phyloP scores from a whole-genome alignment of 2,329 filamentous ascomycete genomes.

The Alternaria arbusti region DNA sequence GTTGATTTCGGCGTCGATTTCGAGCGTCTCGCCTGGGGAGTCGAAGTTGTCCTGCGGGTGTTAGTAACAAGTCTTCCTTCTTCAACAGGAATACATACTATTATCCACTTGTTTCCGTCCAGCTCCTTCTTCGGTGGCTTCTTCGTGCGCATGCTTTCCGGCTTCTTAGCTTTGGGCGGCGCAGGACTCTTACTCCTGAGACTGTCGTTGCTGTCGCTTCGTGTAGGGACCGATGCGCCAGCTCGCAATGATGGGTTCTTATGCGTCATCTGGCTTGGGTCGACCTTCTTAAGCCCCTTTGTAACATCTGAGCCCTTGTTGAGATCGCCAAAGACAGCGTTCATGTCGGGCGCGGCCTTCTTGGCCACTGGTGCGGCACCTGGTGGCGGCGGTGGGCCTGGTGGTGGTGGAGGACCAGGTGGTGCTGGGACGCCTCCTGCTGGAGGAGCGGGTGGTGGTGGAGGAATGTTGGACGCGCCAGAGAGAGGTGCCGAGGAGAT shows the following conservation, averaged over 20 bases:
- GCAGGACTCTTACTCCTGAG: conserved; percentile 79
- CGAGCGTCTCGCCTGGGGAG: conserved; percentile 71
- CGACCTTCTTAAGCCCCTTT: conserved; percentile 87
- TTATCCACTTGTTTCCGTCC: conserved; percentile 84
- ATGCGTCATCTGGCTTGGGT: conserved; percentile 96
- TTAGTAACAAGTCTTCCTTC: conserved; percentile 1
- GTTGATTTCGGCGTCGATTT: conserved; percentile 79
- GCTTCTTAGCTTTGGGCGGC: conserved; percentile 71
- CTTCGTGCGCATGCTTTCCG: conserved; percentile 57
- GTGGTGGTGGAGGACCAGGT: conserved; percentile 69
- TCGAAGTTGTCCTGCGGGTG: conserved; percentile 80
- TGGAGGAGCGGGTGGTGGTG: conserved; percentile 67
- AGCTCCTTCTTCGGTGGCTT: conserved; percentile 57
- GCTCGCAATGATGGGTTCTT: conserved; percentile 91
- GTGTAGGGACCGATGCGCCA: conserved; percentile 69
- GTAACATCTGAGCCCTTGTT: conserved; percentile 92
- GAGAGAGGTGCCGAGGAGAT: conserved; percentile 54
- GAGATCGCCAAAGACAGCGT: conserved; percentile 88
- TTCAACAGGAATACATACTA: conserved; percentile 57
- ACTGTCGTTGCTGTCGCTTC: conserved; percentile 57
- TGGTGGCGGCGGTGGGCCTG: conserved; percentile 48
- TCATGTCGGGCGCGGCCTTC: conserved; percentile 67
- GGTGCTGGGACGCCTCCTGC: conserved; percentile 67
- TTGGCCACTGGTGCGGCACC: conserved; percentile 59
- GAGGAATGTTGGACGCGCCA: conserved; percentile 68